Conservation (phyloP, 352 stramenopile species). For the Globisporangium spinosum region DNA sequence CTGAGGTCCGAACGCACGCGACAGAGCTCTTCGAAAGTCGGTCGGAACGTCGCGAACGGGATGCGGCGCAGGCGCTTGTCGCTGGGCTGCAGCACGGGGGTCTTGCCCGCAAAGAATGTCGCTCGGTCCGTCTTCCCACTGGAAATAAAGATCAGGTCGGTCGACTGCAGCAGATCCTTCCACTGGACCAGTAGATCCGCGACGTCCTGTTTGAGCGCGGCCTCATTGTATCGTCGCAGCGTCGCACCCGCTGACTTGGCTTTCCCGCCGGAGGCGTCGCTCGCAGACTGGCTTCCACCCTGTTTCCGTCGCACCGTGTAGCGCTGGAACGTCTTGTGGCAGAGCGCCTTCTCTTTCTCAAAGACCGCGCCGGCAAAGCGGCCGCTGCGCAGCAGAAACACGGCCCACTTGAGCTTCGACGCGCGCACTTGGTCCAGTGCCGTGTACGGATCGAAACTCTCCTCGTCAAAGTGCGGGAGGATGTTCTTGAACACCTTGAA, state of each 20-base stretch:
- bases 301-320: slow-evolving; percentile 94
- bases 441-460: slow-evolving; percentile 58
- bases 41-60: slow-evolving; percentile 79
- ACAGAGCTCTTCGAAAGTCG: slow-evolving; percentile 86
- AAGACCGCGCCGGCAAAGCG: slow-evolving; percentile 91
- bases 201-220: slow-evolving; percentile 88
- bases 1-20: slow-evolving; percentile 66
- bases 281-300: slow-evolving; percentile 88
- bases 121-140: slow-evolving; percentile 65
- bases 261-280: slow-evolving; percentile 78
- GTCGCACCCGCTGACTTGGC: slow-evolving; percentile 92
- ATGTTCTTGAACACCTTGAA: slow-evolving; percentile 82
- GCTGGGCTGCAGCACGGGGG: slow-evolving; percentile 46
- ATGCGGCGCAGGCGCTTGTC: slow-evolving; percentile 72
- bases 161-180: slow-evolving; percentile 51
- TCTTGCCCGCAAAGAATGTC: slow-evolving; percentile 81
- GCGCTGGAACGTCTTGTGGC: slow-evolving; percentile 90
- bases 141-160: slow-evolving; percentile 71
- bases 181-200: slow-evolving; percentile 73
- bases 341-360: slow-evolving; percentile 83
- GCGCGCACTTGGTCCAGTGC: slow-evolving; percentile 42
- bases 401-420: slow-evolving; percentile 71
- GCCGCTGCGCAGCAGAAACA: slow-evolving; percentile 90
- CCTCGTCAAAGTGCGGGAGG: slow-evolving; percentile 37
- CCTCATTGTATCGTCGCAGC: slow-evolving; percentile 91